Evolutionary conservation across 495 filamentous ascomycete species (phyloP).

Genomic region (Lineolata rhizophorae): DNA sequence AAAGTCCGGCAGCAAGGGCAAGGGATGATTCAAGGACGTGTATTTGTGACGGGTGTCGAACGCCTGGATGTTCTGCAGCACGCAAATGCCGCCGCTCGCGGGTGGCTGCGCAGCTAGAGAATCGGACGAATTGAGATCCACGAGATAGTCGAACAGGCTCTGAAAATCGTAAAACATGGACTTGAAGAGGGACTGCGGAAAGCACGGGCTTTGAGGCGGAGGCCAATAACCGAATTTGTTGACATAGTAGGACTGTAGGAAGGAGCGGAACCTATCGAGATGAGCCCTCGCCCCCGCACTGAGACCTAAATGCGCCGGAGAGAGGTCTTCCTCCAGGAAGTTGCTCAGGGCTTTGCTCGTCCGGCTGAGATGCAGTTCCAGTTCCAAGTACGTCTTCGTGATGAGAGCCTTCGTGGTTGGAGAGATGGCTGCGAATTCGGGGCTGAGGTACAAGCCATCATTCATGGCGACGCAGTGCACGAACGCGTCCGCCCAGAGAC

Average conservation of each 20-base stretch:
- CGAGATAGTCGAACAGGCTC: slow-evolving; percentile 37
- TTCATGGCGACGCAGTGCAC: slow-evolving; percentile 48
- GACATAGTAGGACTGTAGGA: slow-evolving; percentile 35
- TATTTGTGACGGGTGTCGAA: slow-evolving; percentile 35
- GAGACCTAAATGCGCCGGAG: slow-evolving; percentile 29
- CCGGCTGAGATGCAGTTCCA: slow-evolving; percentile 32
- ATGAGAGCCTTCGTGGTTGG: slow-evolving; percentile 33
- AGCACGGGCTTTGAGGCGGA: slow-evolving; percentile 22
- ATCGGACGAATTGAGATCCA: slow-evolving; percentile 26
- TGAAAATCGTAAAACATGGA: slow-evolving; percentile 40
- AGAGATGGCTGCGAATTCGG: slow-evolving; percentile 24
- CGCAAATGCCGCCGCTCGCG: slow-evolving; percentile 33
- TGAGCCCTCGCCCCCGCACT: slow-evolving; percentile 28
- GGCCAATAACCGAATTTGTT: slow-evolving; percentile 43
- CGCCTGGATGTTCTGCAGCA: slow-evolving; percentile 31
- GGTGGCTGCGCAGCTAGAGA: slow-evolving; percentile 14
- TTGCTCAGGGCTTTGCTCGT: slow-evolving; percentile 25
- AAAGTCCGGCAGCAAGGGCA: slow-evolving; percentile 33
- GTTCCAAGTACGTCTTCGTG: slow-evolving; percentile 34
- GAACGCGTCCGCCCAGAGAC: slow-evolving; percentile 40
- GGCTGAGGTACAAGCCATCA: slow-evolving; percentile 24
- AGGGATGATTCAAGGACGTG: slow-evolving; percentile 27
- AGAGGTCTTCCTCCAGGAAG: slow-evolving; percentile 40
- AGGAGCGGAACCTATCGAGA: slow-evolving; percentile 39
- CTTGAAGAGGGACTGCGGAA: slow-evolving; percentile 27